A percentile compares a stretch with the other conserved stretches of the same genome.
phyloP scores from a whole-genome alignment of 1,139 yeast species.

The Candida dubliniensis region DNA sequence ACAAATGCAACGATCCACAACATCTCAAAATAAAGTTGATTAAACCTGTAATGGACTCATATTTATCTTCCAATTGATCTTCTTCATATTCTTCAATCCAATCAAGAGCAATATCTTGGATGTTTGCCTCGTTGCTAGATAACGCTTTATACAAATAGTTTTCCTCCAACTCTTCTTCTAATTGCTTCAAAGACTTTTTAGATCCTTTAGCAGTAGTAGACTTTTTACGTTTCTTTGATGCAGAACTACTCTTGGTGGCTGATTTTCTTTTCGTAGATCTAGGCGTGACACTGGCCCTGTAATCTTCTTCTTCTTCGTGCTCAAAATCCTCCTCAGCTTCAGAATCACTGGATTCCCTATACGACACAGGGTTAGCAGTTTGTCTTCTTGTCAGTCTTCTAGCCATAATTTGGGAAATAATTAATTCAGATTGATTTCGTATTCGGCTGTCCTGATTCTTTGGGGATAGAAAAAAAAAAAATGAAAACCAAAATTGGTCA shows the following conservation, averaged over 20 bases:
- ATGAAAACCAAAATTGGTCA: not conserved
- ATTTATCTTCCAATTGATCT: conserved; percentile 43
- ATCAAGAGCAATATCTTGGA: conserved; percentile 61
- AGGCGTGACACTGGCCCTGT: no score
- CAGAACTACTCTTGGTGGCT: conserved; percentile 2
- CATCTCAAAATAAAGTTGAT: conserved; percentile 68
- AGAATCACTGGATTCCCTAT: conserved; percentile 14
- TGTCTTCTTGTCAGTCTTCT: conserved; percentile 13
- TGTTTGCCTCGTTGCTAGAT: conserved; percentile 46
- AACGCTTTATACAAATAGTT: conserved; percentile 57
- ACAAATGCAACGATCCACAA: conserved; percentile 66
- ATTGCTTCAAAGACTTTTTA: conserved; percentile 7
- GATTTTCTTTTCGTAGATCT: conserved; percentile 2
- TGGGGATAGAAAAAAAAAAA: conserved; percentile 1
- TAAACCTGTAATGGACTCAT: conserved; percentile 49
- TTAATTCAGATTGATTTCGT: not conserved
- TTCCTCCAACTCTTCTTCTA: conserved; percentile 37
- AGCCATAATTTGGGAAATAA: conserved; percentile 7
- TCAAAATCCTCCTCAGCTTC: conserved; percentile 16
- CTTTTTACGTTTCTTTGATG: conserved; percentile 4
- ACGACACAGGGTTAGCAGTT: conserved; percentile 2
- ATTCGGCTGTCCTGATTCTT: conserved; percentile 8
- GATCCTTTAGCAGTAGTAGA: not conserved
- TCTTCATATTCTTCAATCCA: conserved; percentile 59
- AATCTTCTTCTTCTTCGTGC: conserved; percentile 11